Conservation (phyloP, 495 filamentous ascomycete species). For the Parathielavia hyrcaniae region DNA sequence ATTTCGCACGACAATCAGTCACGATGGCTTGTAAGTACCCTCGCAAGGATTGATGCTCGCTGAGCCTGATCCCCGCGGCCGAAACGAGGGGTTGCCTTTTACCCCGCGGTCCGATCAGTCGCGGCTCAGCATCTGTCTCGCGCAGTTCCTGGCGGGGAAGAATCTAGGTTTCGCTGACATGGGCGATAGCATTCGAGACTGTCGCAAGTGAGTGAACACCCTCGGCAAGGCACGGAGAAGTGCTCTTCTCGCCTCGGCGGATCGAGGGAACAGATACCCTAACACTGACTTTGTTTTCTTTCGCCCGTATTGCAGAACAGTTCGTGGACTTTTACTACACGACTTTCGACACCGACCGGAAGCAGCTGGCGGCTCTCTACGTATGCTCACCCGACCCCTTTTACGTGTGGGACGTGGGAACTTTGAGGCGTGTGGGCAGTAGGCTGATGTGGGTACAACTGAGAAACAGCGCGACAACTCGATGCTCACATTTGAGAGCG, state of each 20-base stretch:
- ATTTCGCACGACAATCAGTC: background rate
- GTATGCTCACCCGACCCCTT: constrained; percentile 44
- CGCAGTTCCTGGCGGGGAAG: background rate
- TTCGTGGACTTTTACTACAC: constrained; percentile 88
- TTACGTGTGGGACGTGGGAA: background rate
- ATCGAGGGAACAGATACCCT: constrained; percentile 8
- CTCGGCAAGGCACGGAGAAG: background rate
- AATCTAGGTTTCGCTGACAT: constrained; percentile 7
- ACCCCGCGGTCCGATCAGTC: constrained; percentile 14
- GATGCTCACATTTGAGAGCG: constrained; percentile 87
- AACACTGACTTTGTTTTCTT: constrained; percentile 6
- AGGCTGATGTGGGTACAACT: background rate
- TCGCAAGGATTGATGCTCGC: background rate
- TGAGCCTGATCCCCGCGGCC: background rate
- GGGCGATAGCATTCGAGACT: constrained; percentile 5
- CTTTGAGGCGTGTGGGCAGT: background rate
- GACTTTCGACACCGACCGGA: constrained; percentile 67
- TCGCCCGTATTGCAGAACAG: constrained; percentile 49
- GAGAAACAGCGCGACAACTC: constrained; percentile 64
- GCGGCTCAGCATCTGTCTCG: background rate
- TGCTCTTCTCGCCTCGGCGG: background rate
- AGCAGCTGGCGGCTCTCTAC: constrained; percentile 62
- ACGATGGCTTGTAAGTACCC: constrained; percentile 14
- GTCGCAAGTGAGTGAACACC: constrained; percentile 28
- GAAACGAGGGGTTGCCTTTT: constrained; percentile 14